These are phyloP conservation scores for Leccinum incarnatum DNA, from an alignment of 768 basidiomycete genomes.

Conservation along the genomic window DNA sequence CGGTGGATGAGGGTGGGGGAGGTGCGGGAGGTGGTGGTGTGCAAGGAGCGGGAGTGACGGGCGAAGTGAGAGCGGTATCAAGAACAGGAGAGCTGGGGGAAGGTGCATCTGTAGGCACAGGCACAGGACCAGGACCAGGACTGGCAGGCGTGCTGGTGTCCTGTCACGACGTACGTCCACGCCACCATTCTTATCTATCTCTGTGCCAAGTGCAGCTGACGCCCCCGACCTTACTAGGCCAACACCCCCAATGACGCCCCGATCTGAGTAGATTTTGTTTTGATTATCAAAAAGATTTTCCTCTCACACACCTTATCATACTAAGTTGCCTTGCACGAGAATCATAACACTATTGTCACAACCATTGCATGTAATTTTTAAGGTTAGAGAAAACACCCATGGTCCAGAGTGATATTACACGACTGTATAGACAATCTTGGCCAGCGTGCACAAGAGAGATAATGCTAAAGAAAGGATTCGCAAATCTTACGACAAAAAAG, in stretches of 20 bases:
- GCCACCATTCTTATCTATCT: not conserved
- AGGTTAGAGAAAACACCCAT: not conserved
- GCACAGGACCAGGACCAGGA: not conserved
- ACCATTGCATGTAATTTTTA: slow-evolving; percentile 7
- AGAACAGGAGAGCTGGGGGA: too few relatives aligned
- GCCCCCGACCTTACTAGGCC: too few relatives aligned
- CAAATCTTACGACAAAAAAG: too few relatives aligned
- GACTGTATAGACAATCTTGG: slow-evolving; percentile 17
- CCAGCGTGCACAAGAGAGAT: slow-evolving; percentile 8
- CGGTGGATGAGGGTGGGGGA: not conserved
- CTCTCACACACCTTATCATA: not conserved
- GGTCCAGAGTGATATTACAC: slow-evolving; percentile 26
- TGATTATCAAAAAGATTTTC: too few relatives aligned
- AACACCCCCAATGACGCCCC: not conserved
- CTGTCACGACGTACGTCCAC: not conserved
- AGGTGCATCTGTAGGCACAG: too few relatives aligned
- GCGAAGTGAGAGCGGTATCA: not conserved
- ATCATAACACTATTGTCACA: not conserved
- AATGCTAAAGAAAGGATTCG: not conserved
- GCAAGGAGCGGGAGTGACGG: not conserved
- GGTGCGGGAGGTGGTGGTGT: too few relatives aligned
- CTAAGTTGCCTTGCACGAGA: too few relatives aligned
- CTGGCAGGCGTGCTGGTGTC: not conserved
- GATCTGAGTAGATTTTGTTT: not conserved
- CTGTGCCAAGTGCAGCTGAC: not conserved